Percentiles rank a stretch among this genome's conserved stretches.
Conservation (phyloP, 2,329 filamentous ascomycete genomes). For the Graphilbum fragrans region DNA sequence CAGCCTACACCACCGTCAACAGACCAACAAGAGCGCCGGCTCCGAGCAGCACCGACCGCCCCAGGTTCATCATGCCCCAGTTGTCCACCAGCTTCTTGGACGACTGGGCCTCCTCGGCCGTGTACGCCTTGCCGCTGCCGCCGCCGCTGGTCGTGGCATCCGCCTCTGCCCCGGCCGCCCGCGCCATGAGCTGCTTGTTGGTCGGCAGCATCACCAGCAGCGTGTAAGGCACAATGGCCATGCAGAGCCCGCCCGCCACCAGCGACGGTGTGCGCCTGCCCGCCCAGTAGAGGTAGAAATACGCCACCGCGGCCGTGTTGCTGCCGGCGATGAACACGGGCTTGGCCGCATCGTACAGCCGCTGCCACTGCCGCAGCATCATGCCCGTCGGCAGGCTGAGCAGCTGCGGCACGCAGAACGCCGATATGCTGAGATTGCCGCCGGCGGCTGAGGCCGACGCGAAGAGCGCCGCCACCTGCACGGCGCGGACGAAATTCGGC, state of each 20-base stretch:
- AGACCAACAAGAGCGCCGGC: conserved; percentile 3
- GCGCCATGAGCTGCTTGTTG: conserved; percentile 34
- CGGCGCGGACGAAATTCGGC: conserved; percentile 21
- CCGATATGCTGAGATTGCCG: conserved; percentile 24
- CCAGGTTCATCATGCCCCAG: conserved; percentile 42
- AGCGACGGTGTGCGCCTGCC: conserved; percentile 28
- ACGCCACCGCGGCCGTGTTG: conserved; percentile 26
- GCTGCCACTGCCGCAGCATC: conserved; percentile 42
- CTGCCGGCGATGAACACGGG: conserved; percentile 25
- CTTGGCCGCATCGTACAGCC: conserved; percentile 25
- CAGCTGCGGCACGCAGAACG: conserved; percentile 35
- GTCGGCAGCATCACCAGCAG: conserved; percentile 29
- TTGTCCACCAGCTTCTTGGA: conserved; percentile 37
- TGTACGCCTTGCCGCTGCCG: conserved; percentile 1
- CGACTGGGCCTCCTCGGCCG: conserved; percentile 18
- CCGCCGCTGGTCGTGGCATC: conserved; percentile 7
- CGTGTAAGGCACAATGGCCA: conserved; percentile 40
- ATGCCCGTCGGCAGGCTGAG: conserved; percentile 42
- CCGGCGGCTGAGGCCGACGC: conserved; percentile 31
- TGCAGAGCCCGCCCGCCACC: conserved; percentile 29
- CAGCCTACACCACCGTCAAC: not conserved
- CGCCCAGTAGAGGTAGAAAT: conserved; percentile 26
- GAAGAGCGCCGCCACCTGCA: conserved; percentile 38
- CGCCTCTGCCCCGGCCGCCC: conserved; percentile 25
- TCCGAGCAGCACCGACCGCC: conserved; percentile 12